A percentile compares a stretch with the other conserved stretches of the same genome.
Conservation (phyloP, 192 early-diverging fungal genomes). For the Mortierella hygrophila region DNA sequence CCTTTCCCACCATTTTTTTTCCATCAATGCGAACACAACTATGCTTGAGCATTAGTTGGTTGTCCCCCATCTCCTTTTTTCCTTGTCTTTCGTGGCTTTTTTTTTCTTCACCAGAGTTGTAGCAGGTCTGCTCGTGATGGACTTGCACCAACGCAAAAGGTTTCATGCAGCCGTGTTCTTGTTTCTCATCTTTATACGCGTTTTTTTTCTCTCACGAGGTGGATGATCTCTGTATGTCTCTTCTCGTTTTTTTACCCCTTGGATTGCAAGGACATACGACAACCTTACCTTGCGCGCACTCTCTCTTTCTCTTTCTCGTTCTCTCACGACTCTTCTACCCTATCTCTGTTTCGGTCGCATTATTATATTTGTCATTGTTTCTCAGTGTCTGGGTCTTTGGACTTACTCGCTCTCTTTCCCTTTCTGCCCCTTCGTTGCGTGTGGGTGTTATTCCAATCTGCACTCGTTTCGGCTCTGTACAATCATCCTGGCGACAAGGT, state of each 20-base stretch:
- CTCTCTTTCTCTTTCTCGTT: not conserved
- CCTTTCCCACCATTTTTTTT: not conserved
- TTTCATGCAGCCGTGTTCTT: not conserved
- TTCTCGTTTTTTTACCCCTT: not conserved
- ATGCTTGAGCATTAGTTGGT: not conserved
- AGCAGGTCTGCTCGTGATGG: not conserved
- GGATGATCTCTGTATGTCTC: not conserved
- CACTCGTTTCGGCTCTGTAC: slow-evolving; percentile 1
- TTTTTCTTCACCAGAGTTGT: not conserved
- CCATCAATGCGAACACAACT: not conserved
- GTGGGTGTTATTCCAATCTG: not conserved
- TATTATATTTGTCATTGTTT: not conserved
- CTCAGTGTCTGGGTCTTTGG: not conserved
- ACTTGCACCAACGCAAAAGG: not conserved
- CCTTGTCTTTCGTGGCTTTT: not conserved
- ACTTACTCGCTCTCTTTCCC: not conserved
- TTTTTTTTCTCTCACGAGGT: not conserved
- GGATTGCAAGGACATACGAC: not conserved
- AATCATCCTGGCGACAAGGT: not conserved
- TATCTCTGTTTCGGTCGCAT: too few relatives aligned
- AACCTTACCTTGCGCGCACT: not conserved
- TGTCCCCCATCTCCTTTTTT: not conserved
- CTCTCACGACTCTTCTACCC: not conserved
- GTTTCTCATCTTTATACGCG: not conserved
- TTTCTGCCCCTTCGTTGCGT: not conserved